A percentile compares a stretch with the other conserved stretches of the same genome.
Conservation (phyloP, 129 eudicot genomes). For the Silybum marianum region DNA sequence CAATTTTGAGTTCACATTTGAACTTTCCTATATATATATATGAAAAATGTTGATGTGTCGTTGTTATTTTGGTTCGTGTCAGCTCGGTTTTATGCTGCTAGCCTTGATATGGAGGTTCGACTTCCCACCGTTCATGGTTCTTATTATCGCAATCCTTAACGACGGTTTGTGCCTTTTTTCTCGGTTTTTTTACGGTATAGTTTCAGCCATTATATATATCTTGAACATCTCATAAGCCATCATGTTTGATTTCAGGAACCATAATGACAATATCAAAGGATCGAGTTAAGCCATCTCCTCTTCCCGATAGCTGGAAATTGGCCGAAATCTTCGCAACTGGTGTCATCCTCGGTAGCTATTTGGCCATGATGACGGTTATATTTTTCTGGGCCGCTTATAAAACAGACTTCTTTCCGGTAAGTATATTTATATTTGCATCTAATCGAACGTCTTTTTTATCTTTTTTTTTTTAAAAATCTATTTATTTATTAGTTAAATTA, state of each 20-base stretch:
- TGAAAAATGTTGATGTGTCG: not conserved
- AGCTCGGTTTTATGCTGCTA: slow-evolving; percentile 97
- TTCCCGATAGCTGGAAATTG: slow-evolving; percentile 98
- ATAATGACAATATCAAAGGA: slow-evolving; percentile 98
- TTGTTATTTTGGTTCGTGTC: slow-evolving; percentile 26
- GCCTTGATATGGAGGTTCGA: slow-evolving; percentile 95
- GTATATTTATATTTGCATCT: not conserved
- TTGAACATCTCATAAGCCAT: not conserved
- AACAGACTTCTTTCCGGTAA: slow-evolving; percentile 88
- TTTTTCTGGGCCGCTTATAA: slow-evolving; percentile 98
- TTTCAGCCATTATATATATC: not conserved
- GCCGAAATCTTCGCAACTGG: slow-evolving; percentile 94
- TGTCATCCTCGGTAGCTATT: slow-evolving; percentile 78
- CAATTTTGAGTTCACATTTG: too few relatives aligned
- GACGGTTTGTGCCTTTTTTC: slow-evolving; percentile 65
- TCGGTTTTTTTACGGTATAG: not conserved
- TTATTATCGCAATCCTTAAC: slow-evolving; percentile 95
- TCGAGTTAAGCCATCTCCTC: slow-evolving; percentile 93
- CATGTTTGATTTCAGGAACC: slow-evolving; percentile 63
- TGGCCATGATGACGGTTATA: slow-evolving; percentile 96
- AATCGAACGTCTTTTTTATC: not conserved
- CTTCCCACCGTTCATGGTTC: slow-evolving; percentile 99
- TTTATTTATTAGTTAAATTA: too few relatives aligned
- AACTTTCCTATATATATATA: too few relatives aligned
- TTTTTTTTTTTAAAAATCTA: too few relatives aligned